phyloP scores from a whole-genome alignment of 306 rosid genomes.

The Datisca glomerata region DNA sequence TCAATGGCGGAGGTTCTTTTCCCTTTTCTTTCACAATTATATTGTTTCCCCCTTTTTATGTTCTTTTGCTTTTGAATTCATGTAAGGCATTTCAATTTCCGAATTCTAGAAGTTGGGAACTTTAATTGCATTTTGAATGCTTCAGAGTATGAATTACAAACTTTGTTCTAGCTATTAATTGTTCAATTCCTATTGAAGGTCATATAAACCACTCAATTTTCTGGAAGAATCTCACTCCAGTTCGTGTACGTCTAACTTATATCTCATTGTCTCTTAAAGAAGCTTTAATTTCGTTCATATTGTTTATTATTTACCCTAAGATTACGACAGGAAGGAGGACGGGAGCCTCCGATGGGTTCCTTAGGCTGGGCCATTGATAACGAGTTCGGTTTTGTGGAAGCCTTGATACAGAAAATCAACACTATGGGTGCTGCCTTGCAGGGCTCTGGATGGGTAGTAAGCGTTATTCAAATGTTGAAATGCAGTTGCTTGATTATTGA shows the following conservation, averaged over 20 bases:
- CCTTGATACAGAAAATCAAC: slow-evolving; percentile 39
- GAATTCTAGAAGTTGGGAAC: no score
- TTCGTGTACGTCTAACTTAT: slow-evolving; percentile 13
- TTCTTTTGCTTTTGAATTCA: neutral
- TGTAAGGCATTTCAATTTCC: neutral
- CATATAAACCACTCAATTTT: slow-evolving; percentile 31
- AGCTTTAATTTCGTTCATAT: no score
- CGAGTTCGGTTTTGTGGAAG: slow-evolving; percentile 50
- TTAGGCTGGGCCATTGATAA: slow-evolving; percentile 77
- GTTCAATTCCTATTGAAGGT: slow-evolving; percentile 12
- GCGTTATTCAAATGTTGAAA: no score
- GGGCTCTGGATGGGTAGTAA: slow-evolving; percentile 97
- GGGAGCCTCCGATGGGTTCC: slow-evolving; percentile 49
- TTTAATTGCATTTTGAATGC: no score
- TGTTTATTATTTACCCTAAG: neutral
- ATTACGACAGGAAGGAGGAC: slow-evolving; percentile 69
- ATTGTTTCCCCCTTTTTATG: no score
- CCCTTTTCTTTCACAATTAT: neutral
- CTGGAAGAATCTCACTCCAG: slow-evolving; percentile 33
- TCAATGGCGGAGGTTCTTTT: slow-evolving; percentile 40
- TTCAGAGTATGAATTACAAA: no score
- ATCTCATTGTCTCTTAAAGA: neutral
- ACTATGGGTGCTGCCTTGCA: slow-evolving; percentile 74
- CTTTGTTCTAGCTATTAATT: no score
- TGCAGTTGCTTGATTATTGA: no score